Base-by-base conservation (phyloP, 2,329 filamentous ascomycete genomes). In the Penicillium sp. region DNA sequence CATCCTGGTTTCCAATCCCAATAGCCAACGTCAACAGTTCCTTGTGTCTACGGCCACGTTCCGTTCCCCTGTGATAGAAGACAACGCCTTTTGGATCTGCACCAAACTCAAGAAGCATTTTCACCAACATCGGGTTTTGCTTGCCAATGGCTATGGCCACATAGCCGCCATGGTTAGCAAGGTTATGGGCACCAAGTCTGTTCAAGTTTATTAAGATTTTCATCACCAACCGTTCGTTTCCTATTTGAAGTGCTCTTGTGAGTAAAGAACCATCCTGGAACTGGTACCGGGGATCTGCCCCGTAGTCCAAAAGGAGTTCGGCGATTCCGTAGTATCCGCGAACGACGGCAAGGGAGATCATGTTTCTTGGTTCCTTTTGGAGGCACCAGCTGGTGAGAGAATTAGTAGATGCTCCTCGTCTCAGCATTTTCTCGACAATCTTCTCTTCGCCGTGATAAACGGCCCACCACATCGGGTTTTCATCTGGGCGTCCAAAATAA, bases 361-460 rank as follows among this genome's bases (percentile, higher is more conserved):
- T 10, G 14, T 28, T 46, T 3, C 14, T 22, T 22, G 40, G 53
- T 16, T 3, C 10, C 4, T n/a, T 46, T 8, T 4, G 11, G 14
- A 1, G 13, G 40, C 4, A n/a, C 22, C 28, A 6, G 19, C 16
- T 6, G 35, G 35, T 46, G 14, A 30, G 11, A 55, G 38, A 43
- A 33, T 46, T 46, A 14, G 14, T 14, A 4, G 7, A n/a, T 30
- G 53, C 53, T 16, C 40, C 53, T 6, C 38, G 26, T 22, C 33
- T 33, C 40, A 55, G n/a, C 22, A 55, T 8, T 26, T 43, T n/a
- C 28, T 55, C 53, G 10, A 55, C 53, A 0, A 55, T 19, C 14
- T 55, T 28, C 28, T 55, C 53, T 33, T 55, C 53, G 26, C 53
- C 53, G 16, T 55, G 40, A 10, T 22, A 22, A 6, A 55, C 40